Evolutionary conservation across 2,329 filamentous ascomycete genomes (phyloP).

Genomic region (Thelonectria blattea): DNA sequence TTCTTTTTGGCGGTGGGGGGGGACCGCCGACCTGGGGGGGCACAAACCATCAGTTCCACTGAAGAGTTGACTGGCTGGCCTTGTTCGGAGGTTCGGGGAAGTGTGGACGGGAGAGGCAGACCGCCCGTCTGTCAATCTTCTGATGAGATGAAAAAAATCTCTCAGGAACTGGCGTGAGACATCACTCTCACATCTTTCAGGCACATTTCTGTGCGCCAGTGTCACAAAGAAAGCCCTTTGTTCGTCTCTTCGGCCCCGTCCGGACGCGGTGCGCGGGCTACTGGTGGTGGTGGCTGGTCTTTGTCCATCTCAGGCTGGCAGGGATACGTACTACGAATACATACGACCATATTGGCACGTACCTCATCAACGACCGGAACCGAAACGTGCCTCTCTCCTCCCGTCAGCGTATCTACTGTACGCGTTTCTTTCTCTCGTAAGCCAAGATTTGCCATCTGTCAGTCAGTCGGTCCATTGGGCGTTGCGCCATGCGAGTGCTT

Average conservation of each 20-base stretch:
- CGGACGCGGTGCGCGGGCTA: not conserved
- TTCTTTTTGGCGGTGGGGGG: conserved; percentile 24
- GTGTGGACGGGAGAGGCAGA: not conserved
- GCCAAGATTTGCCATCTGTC: no score
- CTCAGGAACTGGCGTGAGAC: not conserved
- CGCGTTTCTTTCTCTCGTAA: no score
- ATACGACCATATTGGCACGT: no score
- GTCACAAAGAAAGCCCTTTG: not conserved
- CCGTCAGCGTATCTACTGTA: no score
- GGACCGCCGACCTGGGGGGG: conserved; percentile 21
- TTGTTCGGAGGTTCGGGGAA: conserved; percentile 29
- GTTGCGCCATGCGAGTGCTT: no score
- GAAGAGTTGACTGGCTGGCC: conserved; percentile 1
- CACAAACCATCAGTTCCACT: conserved; percentile 33
- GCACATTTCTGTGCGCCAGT: not conserved
- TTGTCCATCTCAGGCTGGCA: no score
- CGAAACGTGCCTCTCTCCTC: no score
- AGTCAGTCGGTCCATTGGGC: no score
- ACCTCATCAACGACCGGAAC: no score
- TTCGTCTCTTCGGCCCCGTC: not conserved
- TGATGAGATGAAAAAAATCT: conserved; percentile 9
- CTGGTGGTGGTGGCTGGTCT: conserved; percentile 10
- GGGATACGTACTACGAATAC: no score
- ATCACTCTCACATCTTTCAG: no score
- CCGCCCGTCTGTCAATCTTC: conserved; percentile 4